These are phyloP conservation scores for Yarrowia divulgata DNA, from an alignment of 805 yeast species.

Conservation along the genomic window DNA sequence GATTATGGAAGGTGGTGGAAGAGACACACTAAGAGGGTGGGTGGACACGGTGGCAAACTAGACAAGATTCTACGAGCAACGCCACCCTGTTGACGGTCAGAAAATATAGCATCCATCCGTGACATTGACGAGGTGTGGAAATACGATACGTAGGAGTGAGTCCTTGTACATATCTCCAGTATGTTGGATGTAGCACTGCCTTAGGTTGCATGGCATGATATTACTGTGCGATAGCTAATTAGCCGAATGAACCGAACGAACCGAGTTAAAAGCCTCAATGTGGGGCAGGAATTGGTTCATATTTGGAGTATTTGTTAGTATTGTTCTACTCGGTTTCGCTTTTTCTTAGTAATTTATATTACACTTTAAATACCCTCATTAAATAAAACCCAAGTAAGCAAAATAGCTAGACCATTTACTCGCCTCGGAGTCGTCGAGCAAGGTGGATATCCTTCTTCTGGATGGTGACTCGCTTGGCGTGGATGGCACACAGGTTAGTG, in stretches of 20 bases:
- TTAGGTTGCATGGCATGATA: background rate
- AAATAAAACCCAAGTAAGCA: conserved; percentile 44
- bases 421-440: conserved; percentile 93
- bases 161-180: background rate
- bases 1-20: conserved; percentile 33
- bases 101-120: background rate
- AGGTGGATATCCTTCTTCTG: conserved; percentile 91
- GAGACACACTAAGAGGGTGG: background rate
- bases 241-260: no score
- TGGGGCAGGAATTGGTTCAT: background rate
- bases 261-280: background rate
- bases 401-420: conserved; percentile 60
- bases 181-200: background rate
- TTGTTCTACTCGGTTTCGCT: background rate
- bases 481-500: conserved; percentile 90
- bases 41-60: conserved; percentile 1
- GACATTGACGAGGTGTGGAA: background rate
- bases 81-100: background rate
- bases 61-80: background rate
- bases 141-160: no score
- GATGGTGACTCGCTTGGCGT: conserved; percentile 92
- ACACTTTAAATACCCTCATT: conserved; percentile 38
- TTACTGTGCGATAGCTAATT: no score
- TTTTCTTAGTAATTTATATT: conserved; percentile 25
- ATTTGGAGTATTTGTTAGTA: no score